A percentile compares a stretch with the other conserved stretches of the same genome.
phyloP scores from a whole-genome alignment of 148 eudicot genomes.

The Vaccinium macrocarpon region DNA sequence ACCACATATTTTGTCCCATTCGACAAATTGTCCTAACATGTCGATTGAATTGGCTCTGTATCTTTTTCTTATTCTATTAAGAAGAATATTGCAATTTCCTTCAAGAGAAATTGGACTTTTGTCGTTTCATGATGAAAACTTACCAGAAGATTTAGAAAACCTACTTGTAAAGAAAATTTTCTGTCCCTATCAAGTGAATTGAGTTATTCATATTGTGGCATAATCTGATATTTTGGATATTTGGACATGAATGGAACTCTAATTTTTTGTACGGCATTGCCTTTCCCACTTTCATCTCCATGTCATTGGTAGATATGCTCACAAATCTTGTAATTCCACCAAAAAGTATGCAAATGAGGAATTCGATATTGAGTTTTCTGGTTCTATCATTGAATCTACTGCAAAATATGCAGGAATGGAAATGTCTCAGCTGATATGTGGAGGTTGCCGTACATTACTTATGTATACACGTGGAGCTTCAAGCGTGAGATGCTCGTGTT shows the following conservation, averaged over 20 bases:
- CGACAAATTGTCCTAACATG: no score
- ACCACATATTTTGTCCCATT: no score
- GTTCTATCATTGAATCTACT: slow-evolving; percentile 8
- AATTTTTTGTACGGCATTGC: not conserved
- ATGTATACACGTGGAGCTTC: slow-evolving; percentile 78
- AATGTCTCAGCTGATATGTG: slow-evolving; percentile 71
- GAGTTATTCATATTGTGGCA: not conserved
- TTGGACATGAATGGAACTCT: not conserved
- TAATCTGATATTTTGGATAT: not conserved
- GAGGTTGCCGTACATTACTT: slow-evolving; percentile 69
- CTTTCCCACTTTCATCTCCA: slow-evolving; percentile 3
- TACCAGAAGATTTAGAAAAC: not conserved
- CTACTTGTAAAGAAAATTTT: not conserved
- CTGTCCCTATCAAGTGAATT: not conserved
- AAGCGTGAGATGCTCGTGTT: slow-evolving; percentile 82
- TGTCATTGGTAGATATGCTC: not conserved
- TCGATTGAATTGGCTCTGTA: no score
- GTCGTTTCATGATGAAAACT: not conserved
- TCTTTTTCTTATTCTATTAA: no score
- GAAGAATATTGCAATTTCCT: not conserved
- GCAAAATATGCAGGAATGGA: slow-evolving; percentile 42
- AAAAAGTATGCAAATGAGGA: not conserved
- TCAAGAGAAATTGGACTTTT: not conserved
- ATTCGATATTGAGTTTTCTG: slow-evolving; percentile 1
- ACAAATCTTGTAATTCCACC: not conserved